Percentiles rank a stretch among this genome's conserved stretches.
phyloP scores from a whole-genome alignment of 179 eudicot genomes.

The Silene vulgaris region DNA sequence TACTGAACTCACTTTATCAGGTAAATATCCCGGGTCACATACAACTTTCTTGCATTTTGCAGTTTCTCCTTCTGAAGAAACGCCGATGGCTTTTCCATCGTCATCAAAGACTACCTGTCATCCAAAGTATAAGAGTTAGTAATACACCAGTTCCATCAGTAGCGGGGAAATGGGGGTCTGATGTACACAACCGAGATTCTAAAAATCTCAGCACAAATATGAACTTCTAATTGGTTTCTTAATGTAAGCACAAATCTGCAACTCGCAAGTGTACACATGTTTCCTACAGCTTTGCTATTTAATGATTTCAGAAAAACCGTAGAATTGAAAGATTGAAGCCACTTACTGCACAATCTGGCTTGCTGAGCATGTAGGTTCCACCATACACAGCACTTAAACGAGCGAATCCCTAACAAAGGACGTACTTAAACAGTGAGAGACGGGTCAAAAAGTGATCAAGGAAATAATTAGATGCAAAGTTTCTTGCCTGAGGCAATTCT shows the following conservation, averaged over 20 bases:
- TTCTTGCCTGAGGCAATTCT: constrained; percentile 78
- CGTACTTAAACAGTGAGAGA: neutral
- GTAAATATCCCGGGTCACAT: constrained; percentile 65
- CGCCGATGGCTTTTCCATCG: constrained; percentile 55
- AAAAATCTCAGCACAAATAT: too few relatives aligned
- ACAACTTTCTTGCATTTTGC: constrained; percentile 78
- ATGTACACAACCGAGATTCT: neutral
- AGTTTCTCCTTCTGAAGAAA: constrained; percentile 73
- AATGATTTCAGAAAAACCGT: neutral
- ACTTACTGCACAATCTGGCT: constrained; percentile 70
- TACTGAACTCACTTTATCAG: constrained; percentile 46
- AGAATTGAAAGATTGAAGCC: neutral
- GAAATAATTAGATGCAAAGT: neutral
- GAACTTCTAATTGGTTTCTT: too few relatives aligned
- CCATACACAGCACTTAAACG: constrained; percentile 89
- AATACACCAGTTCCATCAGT: neutral
- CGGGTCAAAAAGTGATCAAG: neutral
- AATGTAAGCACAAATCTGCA: too few relatives aligned
- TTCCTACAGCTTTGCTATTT: neutral
- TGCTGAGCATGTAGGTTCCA: constrained; percentile 88
- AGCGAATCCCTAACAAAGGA: constrained; percentile 63
- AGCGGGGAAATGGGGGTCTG: neutral
- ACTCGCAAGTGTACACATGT: too few relatives aligned
- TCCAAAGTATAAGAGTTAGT: neutral
- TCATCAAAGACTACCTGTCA: constrained; percentile 58